Base-by-base conservation (phyloP, 148 eudicot species). In the Amaranthus palmeri region DNA sequence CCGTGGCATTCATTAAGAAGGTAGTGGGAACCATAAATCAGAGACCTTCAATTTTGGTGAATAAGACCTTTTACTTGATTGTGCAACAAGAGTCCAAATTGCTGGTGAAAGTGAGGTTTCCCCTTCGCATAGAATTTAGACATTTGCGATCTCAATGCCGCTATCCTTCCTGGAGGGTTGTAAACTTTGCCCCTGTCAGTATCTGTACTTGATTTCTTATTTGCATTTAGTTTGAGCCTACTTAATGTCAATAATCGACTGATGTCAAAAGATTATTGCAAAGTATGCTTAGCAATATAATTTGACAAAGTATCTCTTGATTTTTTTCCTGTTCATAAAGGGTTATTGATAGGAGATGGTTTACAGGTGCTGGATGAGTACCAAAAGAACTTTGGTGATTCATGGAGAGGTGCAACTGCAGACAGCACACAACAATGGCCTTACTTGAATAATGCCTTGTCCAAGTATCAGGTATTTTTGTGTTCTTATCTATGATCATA, bases 391-490 rank as follows among this genome's bases (percentile, higher is more conserved):
- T 92, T 90, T 82, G 97, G 99, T 50, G 96, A 92, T 51, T 81
- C 99, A 65, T 95, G 97, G 99, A 88, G 77, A 77, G 76, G 74
- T 70, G 85, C 73, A 25, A 84, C 84, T 66, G 67, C 87, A 65
- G 99, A 95, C 81, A 70, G 71, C 60, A 75, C 83, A 51, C 83
- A 95, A 76, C 90, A 91, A 54, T 92, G 99, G 97, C 91, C 99
- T 6, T 92, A 88, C 78, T 80, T 96, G 75, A 76, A 80, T 79
- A 92, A 90, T 61, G 96, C 99, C 72, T 85, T 96, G 66, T 49
- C 84, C 66, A 92, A 87, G 76, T 95, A 85, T 76, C 96, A 95
- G 93, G 97, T 90, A 77, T 25, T 48, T 73, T 5, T 50, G 18
- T 47, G n/a, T 68, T 40, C n/a, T 52, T 62, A 41, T 11, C 60